Evolutionary conservation across 2,329 filamentous ascomycete genomes (phyloP).

Genomic region (Acrocalymma vagum): DNA sequence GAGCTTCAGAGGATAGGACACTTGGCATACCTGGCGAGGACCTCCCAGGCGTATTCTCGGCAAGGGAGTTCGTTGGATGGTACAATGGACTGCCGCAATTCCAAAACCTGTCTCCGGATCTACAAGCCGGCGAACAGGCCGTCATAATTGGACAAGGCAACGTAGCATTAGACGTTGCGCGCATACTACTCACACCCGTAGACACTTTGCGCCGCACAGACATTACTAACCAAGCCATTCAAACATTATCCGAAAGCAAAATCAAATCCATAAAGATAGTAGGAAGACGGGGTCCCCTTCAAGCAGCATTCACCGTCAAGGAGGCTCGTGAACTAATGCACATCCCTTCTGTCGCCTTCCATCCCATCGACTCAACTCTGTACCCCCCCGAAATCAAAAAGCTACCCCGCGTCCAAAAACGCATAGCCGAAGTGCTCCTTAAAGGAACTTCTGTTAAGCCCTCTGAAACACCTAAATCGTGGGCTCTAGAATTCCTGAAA

Average conservation of each 20-base stretch:
- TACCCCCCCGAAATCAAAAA: constrained; percentile 72
- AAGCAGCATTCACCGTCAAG: constrained; percentile 95
- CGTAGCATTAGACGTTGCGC: constrained; percentile 91
- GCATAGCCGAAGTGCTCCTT: constrained; percentile 80
- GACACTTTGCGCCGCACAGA: constrained; percentile 82
- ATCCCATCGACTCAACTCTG: constrained; percentile 70
- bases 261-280: constrained; percentile 86
- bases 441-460: constrained; percentile 71
- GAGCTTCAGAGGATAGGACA: constrained; percentile 82
- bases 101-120: constrained; percentile 73
- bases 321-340: constrained; percentile 89
- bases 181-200: constrained; percentile 81
- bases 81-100: constrained; percentile 95
- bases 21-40: constrained; percentile 84
- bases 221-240: constrained; percentile 85
- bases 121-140: constrained; percentile 80
- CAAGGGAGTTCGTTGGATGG: constrained; percentile 95
- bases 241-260: constrained; percentile 74
- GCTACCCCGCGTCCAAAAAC: constrained; percentile 78
- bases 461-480: constrained; percentile 68
- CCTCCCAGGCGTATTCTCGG: constrained; percentile 81
- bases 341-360: constrained; percentile 75
- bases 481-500: constrained; percentile 88
- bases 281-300: constrained; percentile 86
- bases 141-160: constrained; percentile 95